phyloP scores from a whole-genome alignment of 306 rosid species.

The Vigna angularis region DNA sequence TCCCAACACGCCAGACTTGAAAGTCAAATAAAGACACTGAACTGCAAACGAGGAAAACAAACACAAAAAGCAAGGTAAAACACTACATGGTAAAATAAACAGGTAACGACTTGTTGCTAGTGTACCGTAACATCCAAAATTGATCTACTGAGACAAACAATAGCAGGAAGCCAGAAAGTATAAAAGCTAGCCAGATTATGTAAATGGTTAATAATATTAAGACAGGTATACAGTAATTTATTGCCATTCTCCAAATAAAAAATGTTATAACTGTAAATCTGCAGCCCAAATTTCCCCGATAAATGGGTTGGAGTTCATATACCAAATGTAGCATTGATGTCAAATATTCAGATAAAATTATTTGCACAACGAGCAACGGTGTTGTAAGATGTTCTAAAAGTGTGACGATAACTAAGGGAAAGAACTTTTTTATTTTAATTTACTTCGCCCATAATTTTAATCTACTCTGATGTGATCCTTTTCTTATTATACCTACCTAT shows the following conservation, averaged over 20 bases:
- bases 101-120: neutral
- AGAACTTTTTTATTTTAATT: neutral
- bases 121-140: conserved; percentile 25
- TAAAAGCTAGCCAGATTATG: neutral
- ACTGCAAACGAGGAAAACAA: conserved; percentile 21
- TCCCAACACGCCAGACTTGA: conserved; percentile 22
- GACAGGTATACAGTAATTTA: neutral
- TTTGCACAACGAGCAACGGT: neutral
- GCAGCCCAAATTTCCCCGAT: neutral
- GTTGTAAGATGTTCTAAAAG: neutral
- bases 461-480: neutral
- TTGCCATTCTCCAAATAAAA: conserved; percentile 11
- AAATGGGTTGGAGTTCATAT: conserved; percentile 1
- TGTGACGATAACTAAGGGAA: conserved; percentile 7
- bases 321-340: conserved; percentile 13
- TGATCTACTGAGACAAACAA: conserved; percentile 11
- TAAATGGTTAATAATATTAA: conserved; percentile 24
- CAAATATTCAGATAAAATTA: conserved; percentile 18
- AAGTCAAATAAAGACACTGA: conserved; percentile 33
- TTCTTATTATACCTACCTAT: neutral
- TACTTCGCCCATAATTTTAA: neutral
- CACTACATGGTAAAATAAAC: conserved; percentile 13
- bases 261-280: neutral
- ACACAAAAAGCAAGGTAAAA: conserved; percentile 9
- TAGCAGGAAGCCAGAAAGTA: neutral